These are phyloP conservation scores for Colletotrichum musicola DNA, from an alignment of 2,329 filamentous ascomycete genomes.

Conservation along the genomic window DNA sequence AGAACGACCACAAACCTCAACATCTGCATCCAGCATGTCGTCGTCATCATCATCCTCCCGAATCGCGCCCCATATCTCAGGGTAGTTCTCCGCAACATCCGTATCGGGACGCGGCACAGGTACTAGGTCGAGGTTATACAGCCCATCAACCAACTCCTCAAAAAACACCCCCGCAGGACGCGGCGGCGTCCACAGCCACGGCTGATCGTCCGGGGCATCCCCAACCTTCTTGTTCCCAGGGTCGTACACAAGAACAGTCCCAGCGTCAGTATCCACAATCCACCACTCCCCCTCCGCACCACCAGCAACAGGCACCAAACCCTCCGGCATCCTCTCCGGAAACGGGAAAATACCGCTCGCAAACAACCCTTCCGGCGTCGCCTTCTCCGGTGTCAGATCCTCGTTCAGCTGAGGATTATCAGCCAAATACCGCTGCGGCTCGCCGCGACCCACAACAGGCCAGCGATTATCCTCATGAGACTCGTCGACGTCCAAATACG, in stretches of 20 bases:
- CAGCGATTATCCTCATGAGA: constrained; percentile 14
- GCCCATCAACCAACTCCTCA: background rate
- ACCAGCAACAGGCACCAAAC: constrained; percentile 3
- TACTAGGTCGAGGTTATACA: background rate
- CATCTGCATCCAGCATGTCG: accelerated
- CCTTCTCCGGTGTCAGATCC: background rate
- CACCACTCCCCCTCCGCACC: background rate
- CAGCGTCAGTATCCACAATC: constrained; percentile 12
- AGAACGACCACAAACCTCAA: background rate
- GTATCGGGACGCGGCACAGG: background rate
- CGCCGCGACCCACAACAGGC: constrained; percentile 4
- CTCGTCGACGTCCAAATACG: constrained; percentile 13
- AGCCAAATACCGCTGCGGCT: constrained; percentile 7
- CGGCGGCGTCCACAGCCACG: constrained; percentile 10
- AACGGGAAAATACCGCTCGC: background rate
- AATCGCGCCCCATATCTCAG: background rate
- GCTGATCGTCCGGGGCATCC: background rate
- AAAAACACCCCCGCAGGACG: constrained; percentile 9
- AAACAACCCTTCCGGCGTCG: background rate
- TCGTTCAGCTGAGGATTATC: constrained; percentile 10
- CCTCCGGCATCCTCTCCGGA: constrained; percentile 15
- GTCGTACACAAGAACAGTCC: constrained; percentile 14
- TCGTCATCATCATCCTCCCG: background rate
- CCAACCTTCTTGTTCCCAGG: constrained; percentile 3
- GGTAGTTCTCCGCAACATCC: background rate